Percentiles rank a stretch among this genome's conserved stretches.
These are phyloP conservation scores for Cenchrus americanus DNA, from an alignment of 176 grass and related monocot species.

Conservation along the genomic window DNA sequence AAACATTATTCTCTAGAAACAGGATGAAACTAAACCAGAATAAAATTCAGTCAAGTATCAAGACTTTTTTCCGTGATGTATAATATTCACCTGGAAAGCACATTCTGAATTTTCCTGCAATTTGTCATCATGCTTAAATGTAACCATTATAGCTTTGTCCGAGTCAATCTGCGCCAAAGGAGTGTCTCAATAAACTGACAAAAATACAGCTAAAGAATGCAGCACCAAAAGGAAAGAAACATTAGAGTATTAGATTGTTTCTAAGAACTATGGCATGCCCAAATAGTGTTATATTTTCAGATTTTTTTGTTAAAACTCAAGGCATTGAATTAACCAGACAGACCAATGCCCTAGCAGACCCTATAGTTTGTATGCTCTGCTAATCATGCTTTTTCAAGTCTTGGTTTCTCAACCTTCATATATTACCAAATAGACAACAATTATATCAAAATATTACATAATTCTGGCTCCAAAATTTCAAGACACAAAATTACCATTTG, in stretches of 20 bases:
- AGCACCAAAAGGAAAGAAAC: neutral
- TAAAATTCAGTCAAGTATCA: neutral
- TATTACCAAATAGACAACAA: neutral
- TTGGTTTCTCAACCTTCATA: neutral
- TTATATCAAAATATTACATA: neutral
- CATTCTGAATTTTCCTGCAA: conserved; percentile 88
- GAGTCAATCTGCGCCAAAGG: conserved; percentile 71
- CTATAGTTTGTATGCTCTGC: neutral
- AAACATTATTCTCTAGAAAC: neutral
- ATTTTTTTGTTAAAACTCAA: neutral
- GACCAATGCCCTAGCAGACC: neutral
- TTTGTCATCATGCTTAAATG: conserved; percentile 93
- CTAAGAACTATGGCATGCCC: too few relatives aligned
- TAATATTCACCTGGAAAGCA: conserved; percentile 72
- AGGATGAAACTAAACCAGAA: neutral
- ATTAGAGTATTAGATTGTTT: neutral
- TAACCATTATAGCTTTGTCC: conserved; percentile 91
- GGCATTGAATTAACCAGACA: neutral
- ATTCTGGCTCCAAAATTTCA: neutral
- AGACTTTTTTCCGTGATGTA: neutral
- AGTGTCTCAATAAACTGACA: neutral
- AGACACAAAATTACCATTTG: neutral
- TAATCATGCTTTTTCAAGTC: neutral
- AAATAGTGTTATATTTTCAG: neutral
- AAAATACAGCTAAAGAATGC: neutral